These are phyloP conservation scores for Fraxinus latifolia DNA, from an alignment of 305 asterid genomes.

Conservation along the genomic window DNA sequence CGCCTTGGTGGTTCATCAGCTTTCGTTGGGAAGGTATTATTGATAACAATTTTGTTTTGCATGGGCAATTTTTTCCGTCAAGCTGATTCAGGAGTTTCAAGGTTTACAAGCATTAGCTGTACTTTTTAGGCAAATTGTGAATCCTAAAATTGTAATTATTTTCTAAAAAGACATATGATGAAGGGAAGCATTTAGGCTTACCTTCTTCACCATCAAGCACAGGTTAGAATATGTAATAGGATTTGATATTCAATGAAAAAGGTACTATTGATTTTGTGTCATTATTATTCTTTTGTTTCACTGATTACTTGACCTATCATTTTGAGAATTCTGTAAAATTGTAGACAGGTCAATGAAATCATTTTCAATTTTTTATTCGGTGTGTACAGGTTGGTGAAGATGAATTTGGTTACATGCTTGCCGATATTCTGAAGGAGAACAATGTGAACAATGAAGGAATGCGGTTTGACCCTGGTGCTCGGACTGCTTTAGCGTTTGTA, in stretches of 20 bases:
- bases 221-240: neutral
- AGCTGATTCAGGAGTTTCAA: neutral
- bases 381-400: constrained; percentile 85
- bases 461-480: constrained; percentile 95
- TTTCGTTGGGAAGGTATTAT: constrained; percentile 82
- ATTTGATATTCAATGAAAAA: neutral
- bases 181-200: neutral
- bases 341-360: neutral
- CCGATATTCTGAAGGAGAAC: constrained; percentile 82
- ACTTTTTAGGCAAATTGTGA: neutral
- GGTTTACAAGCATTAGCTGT: neutral
- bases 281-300: neutral
- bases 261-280: neutral
- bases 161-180: neutral
- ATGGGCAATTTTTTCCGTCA: neutral
- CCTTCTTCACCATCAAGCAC: neutral
- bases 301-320: neutral
- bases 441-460: constrained; percentile 82
- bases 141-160: neutral
- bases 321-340: neutral
- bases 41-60: neutral
- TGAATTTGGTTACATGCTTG: constrained; percentile 96
- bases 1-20: constrained; percentile 96
- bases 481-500: constrained; percentile 95
- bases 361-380: neutral